These are phyloP conservation scores for Fusarium burgessii DNA, from an alignment of 2,329 filamentous ascomycete genomes.

Conservation along the genomic window DNA sequence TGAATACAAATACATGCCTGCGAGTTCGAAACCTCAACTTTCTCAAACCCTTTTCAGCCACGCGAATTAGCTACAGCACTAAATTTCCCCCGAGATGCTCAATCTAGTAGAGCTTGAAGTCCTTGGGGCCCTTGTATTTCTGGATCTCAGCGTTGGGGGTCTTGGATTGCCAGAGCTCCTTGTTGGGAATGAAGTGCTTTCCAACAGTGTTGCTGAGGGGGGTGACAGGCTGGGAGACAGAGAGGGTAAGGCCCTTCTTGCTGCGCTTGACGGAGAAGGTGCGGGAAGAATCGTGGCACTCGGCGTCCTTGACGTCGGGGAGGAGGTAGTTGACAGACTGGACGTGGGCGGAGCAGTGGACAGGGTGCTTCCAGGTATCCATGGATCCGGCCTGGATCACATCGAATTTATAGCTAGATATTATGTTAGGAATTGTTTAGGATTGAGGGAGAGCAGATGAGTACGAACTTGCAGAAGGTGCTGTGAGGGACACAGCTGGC, in stretches of 20 bases:
- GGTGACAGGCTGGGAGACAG: constrained; percentile 46
- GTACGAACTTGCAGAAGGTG: constrained; percentile 25
- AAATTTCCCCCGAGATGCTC: not conserved
- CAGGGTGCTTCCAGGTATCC: constrained; percentile 41
- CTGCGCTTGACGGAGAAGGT: constrained; percentile 45
- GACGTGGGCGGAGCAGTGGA: constrained; percentile 42
- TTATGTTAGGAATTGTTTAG: not conserved
- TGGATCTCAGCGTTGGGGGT: constrained; percentile 44
- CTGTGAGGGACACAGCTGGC: constrained; percentile 27
- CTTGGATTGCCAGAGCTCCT: constrained; percentile 4
- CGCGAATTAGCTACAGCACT: not conserved
- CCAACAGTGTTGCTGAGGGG: constrained; percentile 43
- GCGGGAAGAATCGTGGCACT: constrained; percentile 49
- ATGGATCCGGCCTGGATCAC: constrained; percentile 38
- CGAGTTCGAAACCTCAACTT: not conserved
- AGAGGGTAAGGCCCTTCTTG: constrained; percentile 43
- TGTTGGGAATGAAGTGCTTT: constrained; percentile 45
- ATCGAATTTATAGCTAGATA: constrained; percentile 22
- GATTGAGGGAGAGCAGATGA: fast-evolving
- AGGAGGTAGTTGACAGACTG: constrained; percentile 42
- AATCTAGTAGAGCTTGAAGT: constrained; percentile 5
- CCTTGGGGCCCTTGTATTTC: constrained; percentile 47
- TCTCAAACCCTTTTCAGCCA: too few species aligned
- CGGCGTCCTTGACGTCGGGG: constrained; percentile 47
- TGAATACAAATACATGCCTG: not conserved